A percentile compares a stretch with the other conserved stretches of the same genome.
Evolutionary conservation across 768 basidiomycete genomes (phyloP).

Genomic region (Rhizopogon sp.): DNA sequence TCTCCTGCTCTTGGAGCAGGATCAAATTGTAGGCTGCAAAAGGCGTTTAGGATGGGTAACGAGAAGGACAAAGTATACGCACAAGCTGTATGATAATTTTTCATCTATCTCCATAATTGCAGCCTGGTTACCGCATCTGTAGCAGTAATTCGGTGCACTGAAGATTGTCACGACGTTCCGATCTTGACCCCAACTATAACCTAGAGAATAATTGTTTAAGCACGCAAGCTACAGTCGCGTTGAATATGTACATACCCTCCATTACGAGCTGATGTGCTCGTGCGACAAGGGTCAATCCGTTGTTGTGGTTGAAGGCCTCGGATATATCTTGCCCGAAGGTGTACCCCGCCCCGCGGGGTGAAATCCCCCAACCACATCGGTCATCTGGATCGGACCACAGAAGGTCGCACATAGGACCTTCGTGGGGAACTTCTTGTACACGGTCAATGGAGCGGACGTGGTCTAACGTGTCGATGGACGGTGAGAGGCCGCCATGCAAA

Average conservation of each 20-base stretch:
- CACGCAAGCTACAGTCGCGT: slow-evolving; percentile 2
- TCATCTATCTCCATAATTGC: slow-evolving; percentile 99
- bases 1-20: slow-evolving; percentile 98
- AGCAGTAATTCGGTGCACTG: slow-evolving; percentile 99
- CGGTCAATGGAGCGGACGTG: slow-evolving; percentile 98
- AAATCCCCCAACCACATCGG: slow-evolving; percentile 99
- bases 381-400: slow-evolving; percentile 99
- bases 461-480: slow-evolving; percentile 99
- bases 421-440: slow-evolving; percentile 98
- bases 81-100: slow-evolving; percentile 94
- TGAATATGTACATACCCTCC: slow-evolving; percentile 64
- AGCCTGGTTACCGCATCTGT: slow-evolving; percentile 98
- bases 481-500: slow-evolving; percentile 94
- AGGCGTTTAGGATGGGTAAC: background rate
- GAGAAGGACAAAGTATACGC: slow-evolving; percentile 24
- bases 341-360: slow-evolving; percentile 97
- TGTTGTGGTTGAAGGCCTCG: slow-evolving; percentile 99
- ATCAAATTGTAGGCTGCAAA: slow-evolving; percentile 93
- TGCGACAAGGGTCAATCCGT: slow-evolving; percentile 92
- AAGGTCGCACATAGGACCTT: slow-evolving; percentile 99
- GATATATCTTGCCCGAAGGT: slow-evolving; percentile 99
- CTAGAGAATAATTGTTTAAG: slow-evolving; percentile 28
- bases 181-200: slow-evolving; percentile 98
- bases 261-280: slow-evolving; percentile 94
- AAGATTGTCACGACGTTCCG: slow-evolving; percentile 99